Percentiles rank a stretch among this genome's conserved stretches.
These are phyloP conservation scores for Litchi chinensis DNA, from an alignment of 345 rosid genomes.

Conservation along the genomic window DNA sequence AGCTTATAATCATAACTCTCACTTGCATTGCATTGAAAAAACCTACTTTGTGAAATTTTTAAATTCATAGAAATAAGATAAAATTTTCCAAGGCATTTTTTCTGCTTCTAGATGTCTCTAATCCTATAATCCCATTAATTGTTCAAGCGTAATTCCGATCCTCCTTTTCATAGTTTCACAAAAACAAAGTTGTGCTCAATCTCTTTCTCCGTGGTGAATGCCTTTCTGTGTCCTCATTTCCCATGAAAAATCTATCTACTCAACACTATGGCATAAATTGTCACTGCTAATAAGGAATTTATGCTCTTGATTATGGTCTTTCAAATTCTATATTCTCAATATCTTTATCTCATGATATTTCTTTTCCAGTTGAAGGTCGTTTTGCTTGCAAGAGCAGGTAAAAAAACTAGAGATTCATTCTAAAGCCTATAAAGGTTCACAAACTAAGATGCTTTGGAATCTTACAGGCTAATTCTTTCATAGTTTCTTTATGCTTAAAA, in stretches of 20 bases:
- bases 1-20: background rate
- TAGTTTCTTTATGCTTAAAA: background rate
- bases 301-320: background rate
- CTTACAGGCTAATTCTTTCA: background rate
- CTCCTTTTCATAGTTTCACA: too few species aligned
- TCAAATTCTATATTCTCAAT: background rate
- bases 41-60: background rate
- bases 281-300: too few species aligned
- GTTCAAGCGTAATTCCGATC: too few species aligned
- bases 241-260: background rate
- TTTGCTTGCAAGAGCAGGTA: background rate
- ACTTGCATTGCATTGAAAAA: background rate
- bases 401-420: background rate
- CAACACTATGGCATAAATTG: background rate
- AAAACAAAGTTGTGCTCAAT: background rate
- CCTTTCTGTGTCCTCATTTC: background rate
- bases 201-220: background rate
- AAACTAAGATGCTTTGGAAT: background rate
- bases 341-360: background rate
- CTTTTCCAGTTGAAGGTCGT: background rate
- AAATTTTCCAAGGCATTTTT: background rate
- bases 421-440: background rate
- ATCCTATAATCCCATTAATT: background rate
- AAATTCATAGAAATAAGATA: background rate
- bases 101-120: background rate